These are phyloP conservation scores for Capsella rubella DNA, from an alignment of 441 rosid species.

Conservation along the genomic window DNA sequence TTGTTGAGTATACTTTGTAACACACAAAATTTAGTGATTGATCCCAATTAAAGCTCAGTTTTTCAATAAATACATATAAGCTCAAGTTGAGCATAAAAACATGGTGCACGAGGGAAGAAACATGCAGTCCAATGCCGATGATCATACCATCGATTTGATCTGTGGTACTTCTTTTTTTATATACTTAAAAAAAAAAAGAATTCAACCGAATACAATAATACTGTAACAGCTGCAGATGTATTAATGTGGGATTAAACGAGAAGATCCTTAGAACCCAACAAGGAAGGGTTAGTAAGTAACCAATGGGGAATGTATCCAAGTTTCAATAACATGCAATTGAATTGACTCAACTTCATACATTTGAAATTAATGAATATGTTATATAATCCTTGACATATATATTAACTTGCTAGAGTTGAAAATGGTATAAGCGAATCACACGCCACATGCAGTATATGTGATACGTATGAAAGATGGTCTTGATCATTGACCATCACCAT, in stretches of 20 bases:
- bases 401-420: background rate
- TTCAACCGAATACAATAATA: background rate
- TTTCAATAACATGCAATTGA: slow-evolving; percentile 20
- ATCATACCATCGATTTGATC: background rate
- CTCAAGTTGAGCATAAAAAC: background rate
- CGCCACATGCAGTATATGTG: slow-evolving; percentile 25
- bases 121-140: slow-evolving; percentile 2
- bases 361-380: background rate
- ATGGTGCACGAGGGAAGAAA: slow-evolving; percentile 10
- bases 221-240: slow-evolving; percentile 11
- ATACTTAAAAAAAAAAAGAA: background rate
- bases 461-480: slow-evolving; percentile 15
- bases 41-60: background rate
- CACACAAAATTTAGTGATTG: background rate
- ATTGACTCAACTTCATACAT: slow-evolving; percentile 7
- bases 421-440: slow-evolving; percentile 22
- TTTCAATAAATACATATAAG: background rate
- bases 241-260: slow-evolving; percentile 14
- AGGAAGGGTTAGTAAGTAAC: slow-evolving; percentile 1
- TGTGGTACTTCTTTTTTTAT: background rate
- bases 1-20: background rate
- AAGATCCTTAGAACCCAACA: slow-evolving; percentile 17
- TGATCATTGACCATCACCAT: slow-evolving; percentile 13
- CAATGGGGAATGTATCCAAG: slow-evolving; percentile 33
- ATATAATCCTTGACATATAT: background rate